These are phyloP conservation scores for Pseudonectria buxi DNA, from an alignment of 2,329 filamentous ascomycete species.

Conservation along the genomic window DNA sequence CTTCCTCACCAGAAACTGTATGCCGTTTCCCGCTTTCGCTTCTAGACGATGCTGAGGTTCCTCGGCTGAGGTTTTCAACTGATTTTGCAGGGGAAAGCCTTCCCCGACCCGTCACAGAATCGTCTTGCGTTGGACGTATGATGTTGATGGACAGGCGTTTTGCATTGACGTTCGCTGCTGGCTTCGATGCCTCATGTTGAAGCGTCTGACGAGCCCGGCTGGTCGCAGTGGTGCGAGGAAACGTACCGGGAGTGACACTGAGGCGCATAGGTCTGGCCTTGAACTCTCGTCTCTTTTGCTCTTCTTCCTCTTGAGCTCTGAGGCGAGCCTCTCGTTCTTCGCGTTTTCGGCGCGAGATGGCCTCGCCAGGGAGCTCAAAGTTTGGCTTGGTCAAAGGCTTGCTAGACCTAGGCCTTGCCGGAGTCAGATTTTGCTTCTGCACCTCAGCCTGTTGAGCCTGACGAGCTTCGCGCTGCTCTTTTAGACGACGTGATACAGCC, in stretches of 20 bases:
- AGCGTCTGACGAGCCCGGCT: constrained; percentile 48
- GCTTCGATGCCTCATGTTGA: constrained; percentile 16
- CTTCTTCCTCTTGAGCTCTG: constrained; percentile 52
- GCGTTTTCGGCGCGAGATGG: constrained; percentile 48
- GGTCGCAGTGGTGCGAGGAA: constrained; percentile 50
- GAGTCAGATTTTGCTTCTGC: constrained; percentile 29
- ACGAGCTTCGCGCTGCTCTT: constrained; percentile 53
- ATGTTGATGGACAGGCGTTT: constrained; percentile 21
- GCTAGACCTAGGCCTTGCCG: constrained; percentile 41
- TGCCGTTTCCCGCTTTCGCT: constrained; percentile 40
- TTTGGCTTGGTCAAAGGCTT: constrained; percentile 47
- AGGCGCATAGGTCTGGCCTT: constrained; percentile 52
- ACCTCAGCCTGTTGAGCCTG: constrained; percentile 30
- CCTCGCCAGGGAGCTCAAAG: constrained; percentile 59
- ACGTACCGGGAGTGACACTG: constrained; percentile 32
- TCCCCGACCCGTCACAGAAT: constrained; percentile 18
- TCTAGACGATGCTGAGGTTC: constrained; percentile 39
- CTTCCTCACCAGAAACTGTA: constrained; percentile 43
- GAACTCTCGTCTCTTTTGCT: constrained; percentile 54
- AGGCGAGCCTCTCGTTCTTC: constrained; percentile 50
- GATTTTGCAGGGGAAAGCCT: constrained; percentile 18
- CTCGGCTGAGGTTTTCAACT: constrained; percentile 28
- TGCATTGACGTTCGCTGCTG: constrained; percentile 7
- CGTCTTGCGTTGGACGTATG: constrained; percentile 6
- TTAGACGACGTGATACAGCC: constrained; percentile 49